Conservation (phyloP, 768 basidiomycete genomes). For the Rickenella mellea region DNA sequence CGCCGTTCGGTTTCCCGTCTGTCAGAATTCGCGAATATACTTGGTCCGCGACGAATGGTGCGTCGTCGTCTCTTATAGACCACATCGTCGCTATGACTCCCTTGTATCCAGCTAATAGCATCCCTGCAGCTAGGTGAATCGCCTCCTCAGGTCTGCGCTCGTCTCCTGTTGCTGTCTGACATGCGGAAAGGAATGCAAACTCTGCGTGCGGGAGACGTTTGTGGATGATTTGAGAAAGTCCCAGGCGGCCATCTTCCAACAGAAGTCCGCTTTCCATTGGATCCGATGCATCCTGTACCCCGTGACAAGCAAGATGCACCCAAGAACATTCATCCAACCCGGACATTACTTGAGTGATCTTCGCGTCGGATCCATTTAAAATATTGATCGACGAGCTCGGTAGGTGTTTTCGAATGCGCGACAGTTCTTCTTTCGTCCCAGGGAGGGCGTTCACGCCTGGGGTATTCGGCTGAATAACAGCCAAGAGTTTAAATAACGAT, state of each 20-base stretch:
- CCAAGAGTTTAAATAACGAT: constrained; percentile 1
- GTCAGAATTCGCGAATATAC: constrained; percentile 18
- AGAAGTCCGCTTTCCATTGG: constrained; percentile 20
- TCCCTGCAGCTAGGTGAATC: constrained; percentile 32
- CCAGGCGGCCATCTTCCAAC: constrained; percentile 15
- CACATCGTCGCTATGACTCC: constrained; percentile 35
- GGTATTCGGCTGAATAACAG: neutral
- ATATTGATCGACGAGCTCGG: neutral
- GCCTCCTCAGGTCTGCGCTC: constrained; percentile 24
- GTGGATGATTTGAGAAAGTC: constrained; percentile 11
- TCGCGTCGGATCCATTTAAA: too few relatives aligned
- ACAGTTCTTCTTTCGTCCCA: constrained; percentile 4
- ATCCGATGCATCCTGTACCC: constrained; percentile 11
- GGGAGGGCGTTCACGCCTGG: constrained; percentile 1
- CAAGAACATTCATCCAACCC: constrained; percentile 5
- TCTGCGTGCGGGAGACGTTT: constrained; percentile 11
- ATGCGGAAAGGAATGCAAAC: constrained; percentile 38
- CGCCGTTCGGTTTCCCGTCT: neutral
- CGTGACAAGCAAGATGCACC: constrained; percentile 21
- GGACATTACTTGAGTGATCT: too few relatives aligned
- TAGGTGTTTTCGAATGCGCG: neutral
- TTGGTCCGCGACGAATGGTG: constrained; percentile 19
- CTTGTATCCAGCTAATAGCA: constrained; percentile 23
- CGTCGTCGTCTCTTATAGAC: constrained; percentile 29
- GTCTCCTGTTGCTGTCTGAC: constrained; percentile 31